Conservation (phyloP, 345 rosid species). For the Gossypium longicalyx region DNA sequence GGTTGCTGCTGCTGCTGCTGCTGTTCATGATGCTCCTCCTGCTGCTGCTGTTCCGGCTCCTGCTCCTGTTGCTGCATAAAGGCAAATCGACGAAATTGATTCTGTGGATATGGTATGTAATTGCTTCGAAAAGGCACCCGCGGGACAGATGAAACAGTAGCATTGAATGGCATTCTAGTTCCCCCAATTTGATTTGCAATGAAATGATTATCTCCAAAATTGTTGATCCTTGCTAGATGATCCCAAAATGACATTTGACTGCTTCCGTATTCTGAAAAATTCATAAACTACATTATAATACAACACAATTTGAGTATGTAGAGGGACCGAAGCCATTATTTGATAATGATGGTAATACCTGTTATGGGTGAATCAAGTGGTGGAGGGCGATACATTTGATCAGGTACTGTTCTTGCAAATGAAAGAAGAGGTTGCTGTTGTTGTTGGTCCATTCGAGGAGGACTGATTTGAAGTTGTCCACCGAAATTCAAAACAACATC, state of each 20-base stretch:
- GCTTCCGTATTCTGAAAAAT: neutral
- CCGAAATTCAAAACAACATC: neutral
- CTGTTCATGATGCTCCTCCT: no score
- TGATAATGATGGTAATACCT: neutral
- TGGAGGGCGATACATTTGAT: neutral
- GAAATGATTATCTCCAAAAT: neutral
- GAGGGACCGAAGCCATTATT: neutral
- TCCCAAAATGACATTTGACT: neutral
- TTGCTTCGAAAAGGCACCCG: neutral
- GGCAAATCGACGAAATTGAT: neutral
- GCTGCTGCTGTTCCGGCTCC: no score
- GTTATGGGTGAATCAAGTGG: neutral
- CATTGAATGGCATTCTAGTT: neutral
- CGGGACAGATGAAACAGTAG: neutral
- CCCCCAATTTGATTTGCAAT: neutral
- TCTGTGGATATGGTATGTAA: neutral
- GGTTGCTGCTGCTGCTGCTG: neutral
- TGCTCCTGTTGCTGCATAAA: neutral
- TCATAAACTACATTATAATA: conserved; percentile 5
- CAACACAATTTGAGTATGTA: neutral
- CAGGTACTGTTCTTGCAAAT: neutral
- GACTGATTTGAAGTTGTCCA: neutral
- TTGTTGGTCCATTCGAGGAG: no score
- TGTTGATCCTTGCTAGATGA: neutral
- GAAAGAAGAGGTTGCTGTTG: neutral